A percentile compares a stretch with the other conserved stretches of the same genome.
Conservation (phyloP, 805 yeast genomes). For the Candida krabiensis region DNA sequence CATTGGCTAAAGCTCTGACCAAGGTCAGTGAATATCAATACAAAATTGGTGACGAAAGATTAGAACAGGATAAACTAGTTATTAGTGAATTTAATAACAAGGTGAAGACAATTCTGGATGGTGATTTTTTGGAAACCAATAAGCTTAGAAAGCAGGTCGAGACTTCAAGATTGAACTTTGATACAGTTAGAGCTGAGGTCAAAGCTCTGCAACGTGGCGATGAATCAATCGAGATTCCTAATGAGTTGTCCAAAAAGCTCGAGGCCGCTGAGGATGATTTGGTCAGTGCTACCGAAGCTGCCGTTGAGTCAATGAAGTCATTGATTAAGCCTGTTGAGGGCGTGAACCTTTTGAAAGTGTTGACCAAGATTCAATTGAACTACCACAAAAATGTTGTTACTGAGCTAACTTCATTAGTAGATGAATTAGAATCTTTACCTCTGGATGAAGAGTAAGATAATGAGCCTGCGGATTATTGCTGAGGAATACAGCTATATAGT, state of each 20-base stretch:
- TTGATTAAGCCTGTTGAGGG: slow-evolving; percentile 67
- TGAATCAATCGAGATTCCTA: slow-evolving; percentile 42
- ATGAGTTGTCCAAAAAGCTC: slow-evolving; percentile 50
- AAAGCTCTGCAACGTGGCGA: slow-evolving; percentile 38
- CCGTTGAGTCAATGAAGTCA: slow-evolving; percentile 77
- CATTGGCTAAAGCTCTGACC: slow-evolving; percentile 54
- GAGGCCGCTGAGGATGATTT: slow-evolving; percentile 72
- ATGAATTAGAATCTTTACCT: slow-evolving; percentile 43
- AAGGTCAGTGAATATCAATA: slow-evolving; percentile 56
- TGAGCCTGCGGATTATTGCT: too few species aligned
- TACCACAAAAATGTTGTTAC: slow-evolving; percentile 54
- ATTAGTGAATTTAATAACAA: slow-evolving; percentile 58
- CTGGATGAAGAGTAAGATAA: slow-evolving; percentile 39
- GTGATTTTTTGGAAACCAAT: slow-evolving; percentile 60
- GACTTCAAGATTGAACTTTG: slow-evolving; percentile 67
- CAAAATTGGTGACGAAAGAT: slow-evolving; percentile 65
- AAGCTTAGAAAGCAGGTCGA: slow-evolving; percentile 69
- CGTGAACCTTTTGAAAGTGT: slow-evolving; percentile 61
- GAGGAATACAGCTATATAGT: too few species aligned
- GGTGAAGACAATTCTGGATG: slow-evolving; percentile 51
- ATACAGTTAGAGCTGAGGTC: slow-evolving; percentile 62
- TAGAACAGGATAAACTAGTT: slow-evolving; percentile 67
- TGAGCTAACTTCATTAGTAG: slow-evolving; percentile 46
- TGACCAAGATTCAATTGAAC: slow-evolving; percentile 67
- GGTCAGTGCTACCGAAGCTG: slow-evolving; percentile 73